These are phyloP conservation scores for Colletotrichum acutatum DNA, from an alignment of 2,329 filamentous ascomycete species.

Conservation along the genomic window DNA sequence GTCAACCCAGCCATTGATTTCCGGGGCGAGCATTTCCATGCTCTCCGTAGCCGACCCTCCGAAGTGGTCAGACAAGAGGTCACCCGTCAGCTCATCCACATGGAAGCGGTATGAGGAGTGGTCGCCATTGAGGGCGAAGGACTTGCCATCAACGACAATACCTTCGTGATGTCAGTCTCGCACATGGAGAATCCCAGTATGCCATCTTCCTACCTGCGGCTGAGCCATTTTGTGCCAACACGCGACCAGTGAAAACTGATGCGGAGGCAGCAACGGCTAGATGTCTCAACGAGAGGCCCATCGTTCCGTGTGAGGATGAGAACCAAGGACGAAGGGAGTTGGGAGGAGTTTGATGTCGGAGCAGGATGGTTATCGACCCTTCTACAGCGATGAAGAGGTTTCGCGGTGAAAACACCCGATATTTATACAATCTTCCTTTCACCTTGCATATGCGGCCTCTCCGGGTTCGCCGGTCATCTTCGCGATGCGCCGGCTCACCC, in stretches of 20 bases:
- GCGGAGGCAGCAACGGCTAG: constrained; percentile 12
- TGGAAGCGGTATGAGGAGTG: constrained; percentile 72
- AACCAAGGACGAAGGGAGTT: background rate
- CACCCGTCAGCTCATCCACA: constrained; percentile 64
- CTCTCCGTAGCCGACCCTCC: constrained; percentile 66
- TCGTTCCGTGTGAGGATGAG: background rate
- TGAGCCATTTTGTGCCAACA: constrained; percentile 2
- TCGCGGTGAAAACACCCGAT: background rate
- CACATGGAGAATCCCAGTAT: too few species aligned
- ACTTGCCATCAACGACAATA: constrained; percentile 63
- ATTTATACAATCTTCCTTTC: background rate
- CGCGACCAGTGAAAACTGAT: background rate
- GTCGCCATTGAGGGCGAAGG: constrained; percentile 67
- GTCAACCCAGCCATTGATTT: constrained; percentile 65
- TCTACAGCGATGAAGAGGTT: background rate
- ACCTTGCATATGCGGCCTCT: background rate
- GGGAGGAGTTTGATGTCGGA: background rate
- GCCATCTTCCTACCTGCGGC: background rate
- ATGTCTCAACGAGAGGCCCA: background rate
- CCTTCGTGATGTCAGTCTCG: constrained; percentile 45
- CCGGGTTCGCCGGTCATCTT: background rate
- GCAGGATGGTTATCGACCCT: background rate
- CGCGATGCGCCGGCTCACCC: background rate
- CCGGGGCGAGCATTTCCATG: constrained; percentile 41
- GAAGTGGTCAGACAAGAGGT: constrained; percentile 71